phyloP scores from a whole-genome alignment of 176 grass and related monocot genomes.

The Carex cristatella region DNA sequence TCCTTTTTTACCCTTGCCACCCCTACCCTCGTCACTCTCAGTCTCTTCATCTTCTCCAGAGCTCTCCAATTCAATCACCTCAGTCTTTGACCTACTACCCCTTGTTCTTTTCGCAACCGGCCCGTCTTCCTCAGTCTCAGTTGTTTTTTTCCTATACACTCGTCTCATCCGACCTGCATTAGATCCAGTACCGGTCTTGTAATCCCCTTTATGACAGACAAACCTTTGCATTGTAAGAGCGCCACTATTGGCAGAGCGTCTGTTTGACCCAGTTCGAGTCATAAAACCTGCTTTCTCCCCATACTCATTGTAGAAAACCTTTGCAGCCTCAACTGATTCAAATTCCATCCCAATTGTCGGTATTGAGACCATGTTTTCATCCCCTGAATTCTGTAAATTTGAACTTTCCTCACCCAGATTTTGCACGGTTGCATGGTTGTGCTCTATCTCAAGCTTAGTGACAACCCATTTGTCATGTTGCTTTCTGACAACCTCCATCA shows the following conservation, averaged over 20 bases:
- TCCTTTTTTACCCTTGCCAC: conserved; percentile 25
- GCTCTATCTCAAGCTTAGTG: conserved; percentile 57
- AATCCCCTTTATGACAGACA: conserved; percentile 58
- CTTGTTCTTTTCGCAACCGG: conserved; percentile 25
- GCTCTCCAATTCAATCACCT: conserved; percentile 23
- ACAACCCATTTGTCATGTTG: conserved; percentile 64
- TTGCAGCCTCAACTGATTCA: conserved; percentile 58
- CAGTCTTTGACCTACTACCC: conserved; percentile 18
- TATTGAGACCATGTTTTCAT: not conserved
- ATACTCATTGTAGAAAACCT: conserved; percentile 60
- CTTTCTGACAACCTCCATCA: conserved; percentile 86
- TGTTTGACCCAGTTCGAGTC: conserved; percentile 51
- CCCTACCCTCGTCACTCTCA: conserved; percentile 3
- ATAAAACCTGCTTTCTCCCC: conserved; percentile 55
- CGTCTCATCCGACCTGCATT: conserved; percentile 22
- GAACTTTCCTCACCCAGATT: conserved; percentile 6
- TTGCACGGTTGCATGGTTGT: conserved; percentile 50
- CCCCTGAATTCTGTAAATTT: not conserved
- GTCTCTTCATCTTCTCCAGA: not conserved
- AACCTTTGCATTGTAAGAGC: conserved; percentile 77
- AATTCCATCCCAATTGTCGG: conserved; percentile 70
- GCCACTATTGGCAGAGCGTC: conserved; percentile 39
- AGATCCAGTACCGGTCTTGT: conserved; percentile 6
- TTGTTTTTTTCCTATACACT: conserved; percentile 21
- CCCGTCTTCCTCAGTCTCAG: conserved; percentile 24